Evolutionary conservation across 202 grass and related monocot genomes (phyloP), one percentile per base, ranked within the genome.

Genomic region (Setaria viridis): DNA sequence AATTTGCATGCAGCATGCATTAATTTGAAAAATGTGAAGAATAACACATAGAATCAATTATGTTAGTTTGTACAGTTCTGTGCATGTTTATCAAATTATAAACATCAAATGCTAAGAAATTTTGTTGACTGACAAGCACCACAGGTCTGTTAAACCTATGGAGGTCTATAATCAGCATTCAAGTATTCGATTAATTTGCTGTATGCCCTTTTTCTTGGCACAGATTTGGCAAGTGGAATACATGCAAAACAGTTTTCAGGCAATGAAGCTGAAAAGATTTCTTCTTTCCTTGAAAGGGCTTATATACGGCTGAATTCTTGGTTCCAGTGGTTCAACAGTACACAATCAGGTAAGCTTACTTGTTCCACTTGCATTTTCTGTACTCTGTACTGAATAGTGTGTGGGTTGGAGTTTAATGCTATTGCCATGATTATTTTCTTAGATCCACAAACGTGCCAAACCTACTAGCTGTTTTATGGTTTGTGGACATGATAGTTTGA

Each of bases 281-380:
- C 96, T 51, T 59, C 42, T 82, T 99, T 99, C 64, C 96, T 99
- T 57, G 54, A 88, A 88, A 99, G 90, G 78, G 93, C 93, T 80
- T 94, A 96, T 60, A 56, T 85, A 43, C 88, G 96, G 64, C 84
- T 99, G 35, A 84, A 96, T 88, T 84, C 90, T 89, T 99, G 96
- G 96, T 96, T 99, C 83, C 96, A 96, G 77, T 99, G 96, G 96
- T 96, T 99, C 80, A 94, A 96, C 66, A 94, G 62, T 32, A 94
- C 93, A 71, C 96, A 99, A 79, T 90, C 88, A 74, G 96, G 96
- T 95, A 62, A 94, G 68, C 62, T 85, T 85, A 62, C 62, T 42
- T 88, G 46, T 82, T 53, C 69, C 53, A 62, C 37, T 62, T 48
- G 25, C 53, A 65, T 84, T 58, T 39, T 76, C 34, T 71, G 9